phyloP scores from a whole-genome alignment of 2,329 filamentous ascomycete species.

The Pyrenophora teres region DNA sequence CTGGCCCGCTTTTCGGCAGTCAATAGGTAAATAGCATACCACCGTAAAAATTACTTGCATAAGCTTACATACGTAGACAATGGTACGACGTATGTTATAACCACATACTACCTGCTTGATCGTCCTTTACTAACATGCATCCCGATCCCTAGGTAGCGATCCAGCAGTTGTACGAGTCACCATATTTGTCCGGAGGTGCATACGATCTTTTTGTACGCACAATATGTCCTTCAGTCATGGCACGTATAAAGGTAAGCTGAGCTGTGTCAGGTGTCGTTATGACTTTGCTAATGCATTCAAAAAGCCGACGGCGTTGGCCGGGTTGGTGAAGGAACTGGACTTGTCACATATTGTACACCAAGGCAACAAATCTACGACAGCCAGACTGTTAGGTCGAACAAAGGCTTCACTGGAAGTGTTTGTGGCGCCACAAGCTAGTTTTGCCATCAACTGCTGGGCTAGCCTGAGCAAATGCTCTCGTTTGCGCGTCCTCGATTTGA shows the following conservation, averaged over 20 bases:
- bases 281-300: too few species aligned
- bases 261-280: too few species aligned
- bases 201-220: slow-evolving; percentile 61
- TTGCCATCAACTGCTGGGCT: slow-evolving; percentile 62
- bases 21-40: slow-evolving; percentile 24
- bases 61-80: slow-evolving; percentile 43
- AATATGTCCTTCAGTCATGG: slow-evolving; percentile 58
- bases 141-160: slow-evolving; percentile 43
- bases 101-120: neutral
- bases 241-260: slow-evolving; percentile 46
- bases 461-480: slow-evolving; percentile 60
- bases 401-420: slow-evolving; percentile 60
- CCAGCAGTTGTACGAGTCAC: slow-evolving; percentile 57
- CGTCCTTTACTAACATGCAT: neutral
- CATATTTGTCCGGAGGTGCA: slow-evolving; percentile 57
- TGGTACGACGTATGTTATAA: slow-evolving; percentile 58
- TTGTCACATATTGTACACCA: slow-evolving; percentile 63
- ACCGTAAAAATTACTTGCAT: too few species aligned
- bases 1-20: slow-evolving; percentile 58
- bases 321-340: slow-evolving; percentile 59
- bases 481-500: slow-evolving; percentile 58
- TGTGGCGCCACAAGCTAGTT: slow-evolving; percentile 62
- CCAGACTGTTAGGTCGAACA: slow-evolving; percentile 60
- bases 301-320: slow-evolving; percentile 53
- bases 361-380: slow-evolving; percentile 61